Evolutionary conservation across 2,329 filamentous ascomycete genomes (phyloP), one percentile per base, ranked within the genome.

Genomic region (Aspergillus vadensis): DNA sequence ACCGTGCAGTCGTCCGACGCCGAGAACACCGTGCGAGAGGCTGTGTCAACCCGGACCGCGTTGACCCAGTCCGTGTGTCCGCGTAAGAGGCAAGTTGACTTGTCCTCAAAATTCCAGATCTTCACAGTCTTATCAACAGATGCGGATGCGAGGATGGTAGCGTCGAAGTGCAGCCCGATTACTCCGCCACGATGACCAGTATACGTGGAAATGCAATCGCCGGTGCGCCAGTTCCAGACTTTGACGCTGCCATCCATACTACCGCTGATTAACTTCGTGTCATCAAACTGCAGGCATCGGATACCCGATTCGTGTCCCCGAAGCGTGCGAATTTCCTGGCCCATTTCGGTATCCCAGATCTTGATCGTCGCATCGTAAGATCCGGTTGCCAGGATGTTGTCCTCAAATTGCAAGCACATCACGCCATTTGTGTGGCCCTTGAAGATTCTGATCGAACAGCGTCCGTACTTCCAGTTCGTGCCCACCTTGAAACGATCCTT

Each of bases 41-140:
- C 79, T 0, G 88, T 84, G 74, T 99, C 92, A 39, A 99, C 86
- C 66, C 90, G 89, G 32, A 98, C 94, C n/a, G 91, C 89, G 77
- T 99, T 99, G 69, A 99, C 93, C 91, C 94, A 98, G 74, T 98
- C 93, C 0, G 83, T 86, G 74, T 99, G 95, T 8, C 93, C 94
- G 23, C 88, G 87, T 12, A 99, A 82, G 55, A 87, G 84, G 67
- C 90, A 96, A 0, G 89, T 90, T 56, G 91, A 88, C 73, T 91
- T 92, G 60, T 90, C 91, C 69, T 90, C 86, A 70, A 96, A 95
- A 75, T 97, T 94, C 85, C 94, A 97, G 49, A 99, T 88, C 73
- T 94, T 92, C 75, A 98, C 89, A 1, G 89, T 94, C 74, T 87
- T 88, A 76, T 99, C 95, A 64, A 93, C 89, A 1, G 92, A 97